phyloP scores from a whole-genome alignment of 805 yeast species.

The Yarrowia divulgata region DNA sequence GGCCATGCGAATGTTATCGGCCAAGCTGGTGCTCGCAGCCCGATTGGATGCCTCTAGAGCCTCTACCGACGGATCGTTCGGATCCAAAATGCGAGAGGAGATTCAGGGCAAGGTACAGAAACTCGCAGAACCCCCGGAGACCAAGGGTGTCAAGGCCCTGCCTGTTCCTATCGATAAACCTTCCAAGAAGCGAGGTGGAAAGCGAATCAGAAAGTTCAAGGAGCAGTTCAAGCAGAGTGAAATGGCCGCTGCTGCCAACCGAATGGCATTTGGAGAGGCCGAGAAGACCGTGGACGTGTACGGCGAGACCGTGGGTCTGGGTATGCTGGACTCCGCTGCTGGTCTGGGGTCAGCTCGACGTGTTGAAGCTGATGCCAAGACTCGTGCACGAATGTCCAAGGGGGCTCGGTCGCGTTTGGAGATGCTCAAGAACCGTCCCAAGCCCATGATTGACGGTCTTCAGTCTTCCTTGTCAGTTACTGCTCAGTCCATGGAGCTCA shows the following conservation, averaged over 20 bases:
- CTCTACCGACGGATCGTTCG: conserved; percentile 59
- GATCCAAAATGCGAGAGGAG: conserved; percentile 66
- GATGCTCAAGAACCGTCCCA: conserved; percentile 23
- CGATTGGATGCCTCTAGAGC: conserved; percentile 69
- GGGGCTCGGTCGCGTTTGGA: conserved; percentile 43
- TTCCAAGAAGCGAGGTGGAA: conserved; percentile 87
- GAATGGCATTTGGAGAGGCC: conserved; percentile 79
- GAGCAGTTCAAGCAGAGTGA: conserved; percentile 84
- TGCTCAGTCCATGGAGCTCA: conserved; percentile 28
- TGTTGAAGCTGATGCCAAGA: conserved; percentile 53
- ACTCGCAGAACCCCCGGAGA: conserved; percentile 78
- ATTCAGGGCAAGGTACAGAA: conserved; percentile 71
- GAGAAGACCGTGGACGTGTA: conserved; percentile 70
- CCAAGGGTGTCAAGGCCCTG: conserved; percentile 64
- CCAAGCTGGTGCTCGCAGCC: conserved; percentile 81
- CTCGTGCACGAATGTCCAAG: conserved; percentile 67
- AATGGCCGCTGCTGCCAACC: conserved; percentile 79
- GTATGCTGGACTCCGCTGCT: conserved; percentile 61
- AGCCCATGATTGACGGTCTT: conserved; percentile 35
- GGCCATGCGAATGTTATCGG: conserved; percentile 80
- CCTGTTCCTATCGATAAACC: conserved; percentile 78
- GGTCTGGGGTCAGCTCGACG: conserved; percentile 46
- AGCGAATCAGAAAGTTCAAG: conserved; percentile 77
- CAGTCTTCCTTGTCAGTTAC: conserved; percentile 25
- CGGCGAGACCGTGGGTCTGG: conserved; percentile 79